Evolutionary conservation across 2,329 filamentous ascomycete species (phyloP).

Genomic region (Diaporthe caulivora): DNA sequence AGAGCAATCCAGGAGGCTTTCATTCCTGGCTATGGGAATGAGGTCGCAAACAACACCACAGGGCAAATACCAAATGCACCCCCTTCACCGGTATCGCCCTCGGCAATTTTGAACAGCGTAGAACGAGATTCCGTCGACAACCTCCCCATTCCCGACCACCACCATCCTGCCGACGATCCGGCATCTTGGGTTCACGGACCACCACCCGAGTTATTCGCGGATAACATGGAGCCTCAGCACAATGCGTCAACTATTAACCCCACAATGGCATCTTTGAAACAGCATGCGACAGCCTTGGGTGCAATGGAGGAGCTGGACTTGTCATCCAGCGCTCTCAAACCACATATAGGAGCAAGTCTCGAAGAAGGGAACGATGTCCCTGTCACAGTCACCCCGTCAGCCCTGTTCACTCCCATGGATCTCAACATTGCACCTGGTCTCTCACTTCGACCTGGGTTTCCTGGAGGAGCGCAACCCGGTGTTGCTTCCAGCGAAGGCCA

Average conservation of each 20-base stretch:
- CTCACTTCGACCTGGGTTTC: neutral
- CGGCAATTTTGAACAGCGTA: constrained; percentile 38
- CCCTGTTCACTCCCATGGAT: constrained; percentile 26
- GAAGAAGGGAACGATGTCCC: constrained; percentile 20
- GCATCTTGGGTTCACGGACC: constrained; percentile 32
- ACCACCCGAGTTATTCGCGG: constrained; percentile 13
- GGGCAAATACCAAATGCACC: constrained; percentile 10
- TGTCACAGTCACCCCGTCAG: constrained; percentile 37
- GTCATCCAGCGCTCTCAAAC: constrained; percentile 13
- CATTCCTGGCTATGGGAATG: constrained; percentile 15
- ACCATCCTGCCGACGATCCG: neutral
- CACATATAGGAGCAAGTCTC: constrained; percentile 7
- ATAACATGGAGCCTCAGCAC: constrained; percentile 25
- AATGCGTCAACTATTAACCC: constrained; percentile 25
- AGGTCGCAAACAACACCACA: neutral
- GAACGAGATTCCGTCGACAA: constrained; percentile 35
- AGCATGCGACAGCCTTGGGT: constrained; percentile 24
- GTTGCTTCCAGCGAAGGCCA: constrained; percentile 8
- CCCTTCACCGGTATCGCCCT: constrained; percentile 35
- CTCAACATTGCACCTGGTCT: constrained; percentile 8
- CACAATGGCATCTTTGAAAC: constrained; percentile 26
- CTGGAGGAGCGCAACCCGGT: neutral
- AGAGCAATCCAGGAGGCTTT: constrained; percentile 36
- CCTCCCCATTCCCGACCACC: neutral
- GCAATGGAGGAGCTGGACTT: constrained; percentile 26